Evolutionary conservation across 257 asterid species (phyloP), one percentile per base, ranked within the genome.

Genomic region (Phtheirospermum japonicum): DNA sequence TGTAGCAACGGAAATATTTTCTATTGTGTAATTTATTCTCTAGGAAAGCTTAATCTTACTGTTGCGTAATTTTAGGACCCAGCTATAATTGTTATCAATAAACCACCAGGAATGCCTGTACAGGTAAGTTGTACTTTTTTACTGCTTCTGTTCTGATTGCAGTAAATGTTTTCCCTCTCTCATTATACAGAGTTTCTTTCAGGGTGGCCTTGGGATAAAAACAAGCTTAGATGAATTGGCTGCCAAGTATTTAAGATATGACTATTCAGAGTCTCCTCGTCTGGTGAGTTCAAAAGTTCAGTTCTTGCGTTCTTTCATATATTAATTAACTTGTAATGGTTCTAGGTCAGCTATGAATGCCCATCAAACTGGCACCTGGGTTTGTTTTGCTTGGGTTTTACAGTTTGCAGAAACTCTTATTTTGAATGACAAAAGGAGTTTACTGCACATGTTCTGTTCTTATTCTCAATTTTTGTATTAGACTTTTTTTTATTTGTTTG

Each of bases 91-190:
- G 95, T 72, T 67, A 68, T 86, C 76, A 92, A 92, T 66, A 92
- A 92, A 81, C 99, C 96, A 0, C 91, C 89, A 45, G 95, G 97
- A 74, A 80, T 92, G 83, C 91, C 97, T 40, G 99, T 92, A 53
- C 99, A 92, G 95, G 96, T 92, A 61, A 34, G 32, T 69, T n/a
- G 28, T 60, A 39, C 57, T 16, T 14, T 9, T 20, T 51, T 3
- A 13, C 19, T 37, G 46, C 39, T 50, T 63, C 7, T 33, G 9
- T 19, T 50, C 2, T 59, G 60, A 62, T 48, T 72, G 70, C 74
- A 59, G 57, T 49, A 42, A 16, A 36, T 66, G 58, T 14, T 50
- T 10, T 51, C 50, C 42, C 9, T 20, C 54, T 65, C 53, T 71
- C 57, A 60, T 16, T 26, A 33, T 45, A 23, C 53, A 17, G 17